Percentiles rank a stretch among this genome's conserved stretches.
These are phyloP conservation scores for Termitomyces eurrhizus DNA, from an alignment of 768 basidiomycete genomes.

Conservation along the genomic window DNA sequence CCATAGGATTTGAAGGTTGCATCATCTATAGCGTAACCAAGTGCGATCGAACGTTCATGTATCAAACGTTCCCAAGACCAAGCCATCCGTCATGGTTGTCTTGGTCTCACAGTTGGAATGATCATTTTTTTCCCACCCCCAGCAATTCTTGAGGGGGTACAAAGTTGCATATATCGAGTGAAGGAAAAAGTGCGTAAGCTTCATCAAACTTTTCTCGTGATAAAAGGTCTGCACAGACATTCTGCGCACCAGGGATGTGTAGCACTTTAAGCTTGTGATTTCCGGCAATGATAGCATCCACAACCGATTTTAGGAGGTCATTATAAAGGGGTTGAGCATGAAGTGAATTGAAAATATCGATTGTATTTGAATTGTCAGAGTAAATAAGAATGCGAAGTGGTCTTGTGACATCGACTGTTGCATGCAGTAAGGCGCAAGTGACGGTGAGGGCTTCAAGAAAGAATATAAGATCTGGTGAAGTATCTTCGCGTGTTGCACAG, in stretches of 20 bases:
- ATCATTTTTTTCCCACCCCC: background rate
- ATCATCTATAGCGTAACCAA: slow-evolving; percentile 17
- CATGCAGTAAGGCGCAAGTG: background rate
- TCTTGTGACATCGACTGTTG: background rate
- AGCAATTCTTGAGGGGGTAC: background rate
- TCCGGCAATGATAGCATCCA: too few species aligned
- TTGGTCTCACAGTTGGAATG: background rate
- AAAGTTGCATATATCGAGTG: background rate
- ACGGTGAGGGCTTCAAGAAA: slow-evolving; percentile 4
- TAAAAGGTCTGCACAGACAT: background rate
- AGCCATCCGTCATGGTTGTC: slow-evolving; percentile 23
- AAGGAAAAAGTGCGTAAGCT: background rate
- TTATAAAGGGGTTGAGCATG: too few species aligned
- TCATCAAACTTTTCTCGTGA: background rate
- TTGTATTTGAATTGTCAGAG: background rate
- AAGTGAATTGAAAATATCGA: too few species aligned
- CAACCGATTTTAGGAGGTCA: too few species aligned
- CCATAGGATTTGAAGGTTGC: slow-evolving; percentile 23
- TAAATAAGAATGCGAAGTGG: background rate
- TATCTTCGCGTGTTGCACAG: background rate
- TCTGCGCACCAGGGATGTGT: too few species aligned
- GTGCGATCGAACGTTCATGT: slow-evolving; percentile 13
- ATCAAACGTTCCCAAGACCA: slow-evolving; percentile 18
- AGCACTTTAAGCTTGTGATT: too few species aligned
- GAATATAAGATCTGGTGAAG: background rate